Base-by-base conservation (phyloP, 371 early-diverging fungal genomes). In the Encephalitozoon hellem region DNA sequence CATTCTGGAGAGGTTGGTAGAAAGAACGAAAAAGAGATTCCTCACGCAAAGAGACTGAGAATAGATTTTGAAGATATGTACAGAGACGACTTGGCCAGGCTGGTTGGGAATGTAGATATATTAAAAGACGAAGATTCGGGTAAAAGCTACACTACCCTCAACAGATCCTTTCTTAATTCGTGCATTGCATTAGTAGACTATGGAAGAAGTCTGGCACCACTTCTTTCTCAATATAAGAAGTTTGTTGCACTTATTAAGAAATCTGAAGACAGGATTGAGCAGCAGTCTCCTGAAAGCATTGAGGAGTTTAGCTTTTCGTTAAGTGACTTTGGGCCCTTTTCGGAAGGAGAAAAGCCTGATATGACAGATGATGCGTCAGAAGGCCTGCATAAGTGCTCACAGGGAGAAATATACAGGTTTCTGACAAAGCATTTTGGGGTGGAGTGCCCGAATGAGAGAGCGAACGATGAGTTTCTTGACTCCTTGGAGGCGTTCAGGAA, bases 391-490 rank as follows among this genome's bases (percentile, higher is more conserved):
- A 30, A 59, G 5, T 59, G 59, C 59, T 59, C 59, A n/a, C 59
- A 59, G 18, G 38, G 59, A n/a, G 59, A 38, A 21, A 59, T 59
- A 28, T 59, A 59, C 59, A 59, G 28, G 32, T 59, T 59, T 5
- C 59, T 59, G 2, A 59, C 59, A n/a, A 59, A 18, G 30, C 21
- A 59, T 34, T 59, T 59, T 59, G 59, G 59, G 34, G 59, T 59
- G 32, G 59, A 34, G 15, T 59, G 59, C 21, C 30, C 59, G 5
- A 34, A 32, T n/a, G 21, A 12, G 5, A 18, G 1, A 18, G 21
- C 21, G 25, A 59, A 59, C 38, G 59, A 59, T 28, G 59, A 59
- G 12, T 59, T 59, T 34, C n/a, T 59, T 32, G 18, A 59, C 15
- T 59, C 59, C 5, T 12, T 59, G 15, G 59, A 59, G 34, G 15